phyloP scores from a whole-genome alignment of 208 protist species.

The Angomonas deanei region DNA sequence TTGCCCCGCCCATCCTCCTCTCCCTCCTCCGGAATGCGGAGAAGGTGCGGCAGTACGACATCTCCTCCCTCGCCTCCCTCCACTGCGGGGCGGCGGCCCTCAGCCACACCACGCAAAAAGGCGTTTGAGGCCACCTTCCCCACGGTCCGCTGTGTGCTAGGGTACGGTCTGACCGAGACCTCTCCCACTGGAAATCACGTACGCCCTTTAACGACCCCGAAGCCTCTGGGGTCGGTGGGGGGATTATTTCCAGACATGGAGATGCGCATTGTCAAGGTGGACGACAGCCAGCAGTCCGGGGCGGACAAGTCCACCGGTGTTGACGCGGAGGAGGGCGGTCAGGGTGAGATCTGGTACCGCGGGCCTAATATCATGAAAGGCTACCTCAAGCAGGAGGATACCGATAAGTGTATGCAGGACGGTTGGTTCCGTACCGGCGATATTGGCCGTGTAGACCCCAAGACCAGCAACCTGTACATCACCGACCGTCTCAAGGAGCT shows the following conservation, averaged over 20 bases:
- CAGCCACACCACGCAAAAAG: too few species aligned
- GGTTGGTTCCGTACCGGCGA: conserved; percentile 75
- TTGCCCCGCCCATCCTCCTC: conserved; percentile 76
- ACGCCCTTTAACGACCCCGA: background rate
- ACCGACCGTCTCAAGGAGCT: conserved; percentile 84
- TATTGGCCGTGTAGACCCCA: conserved; percentile 44
- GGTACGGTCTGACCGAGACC: conserved; percentile 76
- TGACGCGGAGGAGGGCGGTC: conserved; percentile 12
- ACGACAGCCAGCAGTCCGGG: conserved; percentile 29
- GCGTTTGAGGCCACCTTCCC: too few species aligned
- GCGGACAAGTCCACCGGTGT: conserved; percentile 22
- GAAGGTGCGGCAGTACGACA: too few species aligned
- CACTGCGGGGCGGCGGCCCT: too few species aligned
- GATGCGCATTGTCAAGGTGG: conserved; percentile 31
- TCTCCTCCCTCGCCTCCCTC: conserved; percentile 13
- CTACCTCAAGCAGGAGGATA: conserved; percentile 60
- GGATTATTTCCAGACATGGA: conserved; percentile 24
- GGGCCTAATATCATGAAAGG: conserved; percentile 77
- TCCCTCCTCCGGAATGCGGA: conserved; percentile 56
- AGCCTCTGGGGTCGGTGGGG: too few species aligned
- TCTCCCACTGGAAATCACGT: conserved; percentile 36
- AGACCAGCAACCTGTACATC: conserved; percentile 35
- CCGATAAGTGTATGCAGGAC: conserved; percentile 31
- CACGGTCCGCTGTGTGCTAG: conserved; percentile 27
- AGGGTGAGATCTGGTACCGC: conserved; percentile 66